A percentile compares a stretch with the other conserved stretches of the same genome.
Evolutionary conservation across 768 basidiomycete genomes (phyloP).

Genomic region (Lactarius indigo): DNA sequence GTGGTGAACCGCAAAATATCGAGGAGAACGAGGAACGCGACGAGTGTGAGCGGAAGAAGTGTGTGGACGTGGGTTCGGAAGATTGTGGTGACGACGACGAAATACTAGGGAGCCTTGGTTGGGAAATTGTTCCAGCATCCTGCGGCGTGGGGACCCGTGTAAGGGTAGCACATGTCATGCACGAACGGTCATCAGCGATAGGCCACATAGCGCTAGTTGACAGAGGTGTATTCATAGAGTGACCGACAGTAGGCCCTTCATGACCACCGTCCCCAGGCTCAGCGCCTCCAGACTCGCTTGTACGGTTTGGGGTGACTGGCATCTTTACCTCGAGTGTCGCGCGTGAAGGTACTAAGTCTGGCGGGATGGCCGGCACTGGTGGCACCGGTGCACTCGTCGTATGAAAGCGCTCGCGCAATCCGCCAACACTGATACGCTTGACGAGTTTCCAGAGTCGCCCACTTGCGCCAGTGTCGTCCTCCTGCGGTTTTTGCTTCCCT

Average conservation of each 20-base stretch:
- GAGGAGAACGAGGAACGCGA: conserved; percentile 58
- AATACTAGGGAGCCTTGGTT: conserved; percentile 39
- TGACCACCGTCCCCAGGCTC: background rate
- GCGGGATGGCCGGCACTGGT: conserved; percentile 60
- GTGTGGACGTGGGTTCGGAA: conserved; percentile 51
- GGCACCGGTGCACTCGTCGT: conserved; percentile 36
- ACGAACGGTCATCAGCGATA: background rate
- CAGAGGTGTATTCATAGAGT: conserved; percentile 30
- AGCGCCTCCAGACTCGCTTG: background rate
- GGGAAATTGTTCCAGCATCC: background rate
- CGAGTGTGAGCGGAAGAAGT: conserved; percentile 47
- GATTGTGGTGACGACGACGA: conserved; percentile 64
- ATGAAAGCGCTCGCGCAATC: conserved; percentile 54
- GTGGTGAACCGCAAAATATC: conserved; percentile 36
- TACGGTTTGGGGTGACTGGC: conserved; percentile 3
- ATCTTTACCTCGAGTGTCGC: conserved; percentile 30
- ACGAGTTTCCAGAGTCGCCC: conserved; percentile 63
- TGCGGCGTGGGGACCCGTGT: conserved; percentile 10
- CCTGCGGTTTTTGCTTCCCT: conserved; percentile 29
- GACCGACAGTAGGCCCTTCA: conserved; percentile 17
- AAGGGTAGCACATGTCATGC: conserved; percentile 23
- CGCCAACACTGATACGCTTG: conserved; percentile 66
- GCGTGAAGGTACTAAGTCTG: conserved; percentile 32
- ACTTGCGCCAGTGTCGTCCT: conserved; percentile 31
- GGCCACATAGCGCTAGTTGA: conserved; percentile 31